Evolutionary conservation across 306 rosid species (phyloP).

Genomic region (Cucumis melo): DNA sequence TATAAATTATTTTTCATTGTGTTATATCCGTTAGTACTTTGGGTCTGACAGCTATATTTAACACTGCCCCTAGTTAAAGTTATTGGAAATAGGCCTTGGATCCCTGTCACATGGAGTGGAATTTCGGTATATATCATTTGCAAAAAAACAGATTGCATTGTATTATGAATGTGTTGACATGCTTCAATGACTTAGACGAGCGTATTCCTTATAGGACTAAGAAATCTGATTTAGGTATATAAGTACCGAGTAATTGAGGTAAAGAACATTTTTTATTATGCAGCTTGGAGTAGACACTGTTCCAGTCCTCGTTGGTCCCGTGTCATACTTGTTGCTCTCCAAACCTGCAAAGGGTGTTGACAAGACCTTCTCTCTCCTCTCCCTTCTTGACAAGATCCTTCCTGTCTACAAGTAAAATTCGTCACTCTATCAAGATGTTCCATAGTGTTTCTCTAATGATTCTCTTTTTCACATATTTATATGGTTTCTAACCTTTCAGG

Average conservation of each 20-base stretch:
- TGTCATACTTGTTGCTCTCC: constrained; percentile 69
- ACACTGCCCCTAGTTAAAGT: neutral
- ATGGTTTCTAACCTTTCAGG: constrained; percentile 21
- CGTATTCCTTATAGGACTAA: neutral
- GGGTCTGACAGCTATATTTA: no score
- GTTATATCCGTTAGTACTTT: no score
- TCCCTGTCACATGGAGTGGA: neutral
- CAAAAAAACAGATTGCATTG: neutral
- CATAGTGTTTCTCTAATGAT: neutral
- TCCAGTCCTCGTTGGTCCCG: constrained; percentile 78
- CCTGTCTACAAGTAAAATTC: constrained; percentile 52
- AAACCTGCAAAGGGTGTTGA: constrained; percentile 71
- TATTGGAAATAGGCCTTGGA: neutral
- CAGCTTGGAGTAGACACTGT: constrained; percentile 70
- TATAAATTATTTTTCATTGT: no score
- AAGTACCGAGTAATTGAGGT: neutral
- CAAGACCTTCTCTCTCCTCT: constrained; percentile 45
- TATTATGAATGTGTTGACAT: neutral
- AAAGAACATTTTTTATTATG: neutral
- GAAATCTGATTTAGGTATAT: neutral
- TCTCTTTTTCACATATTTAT: neutral
- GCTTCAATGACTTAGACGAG: neutral
- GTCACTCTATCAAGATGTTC: neutral
- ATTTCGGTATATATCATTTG: neutral
- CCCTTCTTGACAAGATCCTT: constrained; percentile 50